phyloP scores from a whole-genome alignment of 1,139 yeast genomes.

The Suhomyces atakaporum region DNA sequence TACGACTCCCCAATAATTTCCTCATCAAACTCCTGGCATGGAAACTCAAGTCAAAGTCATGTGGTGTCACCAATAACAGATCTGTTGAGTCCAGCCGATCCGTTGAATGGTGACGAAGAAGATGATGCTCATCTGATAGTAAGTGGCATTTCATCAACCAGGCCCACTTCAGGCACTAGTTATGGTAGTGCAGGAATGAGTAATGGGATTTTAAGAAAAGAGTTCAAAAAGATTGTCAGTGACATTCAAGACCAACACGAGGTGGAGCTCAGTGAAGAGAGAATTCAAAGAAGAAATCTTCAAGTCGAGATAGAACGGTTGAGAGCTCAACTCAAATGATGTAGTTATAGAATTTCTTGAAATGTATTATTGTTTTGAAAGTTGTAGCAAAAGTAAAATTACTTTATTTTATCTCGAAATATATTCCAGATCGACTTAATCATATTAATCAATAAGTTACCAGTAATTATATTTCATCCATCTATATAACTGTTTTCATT shows the following conservation, averaged over 20 bases:
- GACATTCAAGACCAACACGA: slow-evolving; percentile 66
- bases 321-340: slow-evolving; percentile 9
- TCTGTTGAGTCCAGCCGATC: slow-evolving; percentile 12
- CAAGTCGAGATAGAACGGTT: slow-evolving; percentile 34
- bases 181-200: slow-evolving; percentile 22
- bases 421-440: too few relatives aligned
- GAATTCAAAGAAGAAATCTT: slow-evolving; percentile 54
- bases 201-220: slow-evolving; percentile 60
- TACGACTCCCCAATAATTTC: slow-evolving; percentile 12
- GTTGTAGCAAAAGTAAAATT: too few relatives aligned
- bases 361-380: slow-evolving; percentile 10
- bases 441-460: too few relatives aligned
- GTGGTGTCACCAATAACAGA: slow-evolving; percentile 31
- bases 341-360: slow-evolving; percentile 5
- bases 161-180: slow-evolving; percentile 20
- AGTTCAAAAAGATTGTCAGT: slow-evolving; percentile 66
- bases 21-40: slow-evolving; percentile 14
- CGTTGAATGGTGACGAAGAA: slow-evolving; percentile 18
- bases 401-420: too few relatives aligned
- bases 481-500: too few relatives aligned
- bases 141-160: slow-evolving; percentile 17
- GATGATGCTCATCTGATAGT: slow-evolving; percentile 19
- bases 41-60: slow-evolving; percentile 11
- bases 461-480: too few relatives aligned
- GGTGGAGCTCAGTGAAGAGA: slow-evolving; percentile 57